Evolutionary conservation across 2,329 filamentous ascomycete genomes (phyloP).

Genomic region (Penicillium sp.): DNA sequence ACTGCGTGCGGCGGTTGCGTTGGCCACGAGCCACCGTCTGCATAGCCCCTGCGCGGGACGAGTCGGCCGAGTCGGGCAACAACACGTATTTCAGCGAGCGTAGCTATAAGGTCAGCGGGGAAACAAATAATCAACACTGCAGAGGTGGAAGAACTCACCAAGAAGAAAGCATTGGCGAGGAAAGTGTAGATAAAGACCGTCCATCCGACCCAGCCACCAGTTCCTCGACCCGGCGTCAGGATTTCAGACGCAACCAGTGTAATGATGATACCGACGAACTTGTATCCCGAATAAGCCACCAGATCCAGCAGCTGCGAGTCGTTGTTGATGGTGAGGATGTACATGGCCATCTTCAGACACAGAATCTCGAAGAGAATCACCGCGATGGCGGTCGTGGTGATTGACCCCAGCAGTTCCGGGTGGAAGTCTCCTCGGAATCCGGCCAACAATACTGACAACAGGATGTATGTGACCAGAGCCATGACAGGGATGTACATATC

Average conservation of each 20-base stretch:
- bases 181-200: conserved; percentile 88
- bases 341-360: conserved; percentile 89
- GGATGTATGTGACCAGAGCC: conserved; percentile 96
- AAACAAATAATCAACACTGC: background rate
- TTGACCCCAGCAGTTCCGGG: conserved; percentile 88
- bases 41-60: conserved; percentile 61
- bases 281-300: conserved; percentile 96
- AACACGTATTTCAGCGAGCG: conserved; percentile 95
- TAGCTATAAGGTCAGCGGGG: conserved; percentile 61
- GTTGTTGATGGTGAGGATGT: conserved; percentile 90
- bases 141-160: conserved; percentile 63
- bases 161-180: conserved; percentile 89
- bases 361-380: conserved; percentile 87
- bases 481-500: conserved; percentile 99
- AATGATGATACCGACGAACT: conserved; percentile 95
- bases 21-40: conserved; percentile 81
- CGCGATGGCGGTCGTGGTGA: conserved; percentile 79
- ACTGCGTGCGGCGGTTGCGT: conserved; percentile 85
- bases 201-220: conserved; percentile 89
- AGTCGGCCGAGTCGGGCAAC: conserved; percentile 78
- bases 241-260: conserved; percentile 81
- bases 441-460: conserved; percentile 87
- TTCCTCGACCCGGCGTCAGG: conserved; percentile 76
- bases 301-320: conserved; percentile 91
- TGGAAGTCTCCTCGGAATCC: conserved; percentile 90